Percentiles rank a stretch among this genome's conserved stretches.
phyloP scores from a whole-genome alignment of 768 basidiomycete genomes.

The Fistulinella prunicolor region DNA sequence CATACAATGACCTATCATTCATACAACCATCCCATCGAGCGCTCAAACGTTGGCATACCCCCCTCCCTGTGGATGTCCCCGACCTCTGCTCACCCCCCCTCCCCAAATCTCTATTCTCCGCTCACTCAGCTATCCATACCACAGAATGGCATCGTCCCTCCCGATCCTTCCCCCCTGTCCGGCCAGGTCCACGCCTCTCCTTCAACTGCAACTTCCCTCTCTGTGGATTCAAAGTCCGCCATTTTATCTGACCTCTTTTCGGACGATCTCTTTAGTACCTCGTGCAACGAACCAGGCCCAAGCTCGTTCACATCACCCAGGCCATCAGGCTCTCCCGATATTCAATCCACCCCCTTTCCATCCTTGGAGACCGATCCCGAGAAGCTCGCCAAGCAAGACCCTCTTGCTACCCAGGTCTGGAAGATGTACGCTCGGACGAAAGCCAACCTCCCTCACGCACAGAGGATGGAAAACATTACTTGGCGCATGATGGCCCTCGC shows the following conservation, averaged over 20 bases:
- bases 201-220: conserved; percentile 43
- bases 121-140: conserved; percentile 38
- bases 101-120: conserved; percentile 40
- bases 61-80: conserved; percentile 88
- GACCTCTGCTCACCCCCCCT: conserved; percentile 45
- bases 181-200: conserved; percentile 37
- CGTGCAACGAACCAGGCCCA: conserved; percentile 33
- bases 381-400: conserved; percentile 76
- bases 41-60: conserved; percentile 53
- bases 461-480: conserved; percentile 96
- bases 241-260: conserved; percentile 69
- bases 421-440: conserved; percentile 92
- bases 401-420: conserved; percentile 95
- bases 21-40: conserved; percentile 41
- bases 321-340: conserved; percentile 66
- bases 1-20: conserved; percentile 20
- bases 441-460: conserved; percentile 85
- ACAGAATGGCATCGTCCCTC: conserved; percentile 29
- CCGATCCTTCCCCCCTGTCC: conserved; percentile 35
- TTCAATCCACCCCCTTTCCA: conserved; percentile 44
- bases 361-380: conserved; percentile 54
- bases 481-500: conserved; percentile 99
- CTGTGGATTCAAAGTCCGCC: conserved; percentile 55
- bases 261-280: conserved; percentile 56
- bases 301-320: conserved; percentile 64